A percentile compares a stretch with the other conserved stretches of the same genome.
Conservation (phyloP, 2,329 filamentous ascomycete species). For the Trichoderma atrobrunneum region DNA sequence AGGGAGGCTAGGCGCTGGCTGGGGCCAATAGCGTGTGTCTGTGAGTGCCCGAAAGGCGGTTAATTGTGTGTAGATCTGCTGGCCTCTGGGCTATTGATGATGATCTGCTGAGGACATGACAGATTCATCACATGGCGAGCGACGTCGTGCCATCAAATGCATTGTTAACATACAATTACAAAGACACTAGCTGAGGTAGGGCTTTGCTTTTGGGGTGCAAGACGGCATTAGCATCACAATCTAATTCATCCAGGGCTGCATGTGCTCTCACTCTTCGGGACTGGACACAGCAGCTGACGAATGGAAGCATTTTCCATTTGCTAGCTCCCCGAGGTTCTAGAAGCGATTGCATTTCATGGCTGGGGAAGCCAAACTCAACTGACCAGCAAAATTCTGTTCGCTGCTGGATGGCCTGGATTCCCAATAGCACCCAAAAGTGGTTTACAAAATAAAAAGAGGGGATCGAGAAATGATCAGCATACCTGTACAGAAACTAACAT, state of each 20-base stretch:
- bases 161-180: neutral
- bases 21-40: constrained; percentile 1
- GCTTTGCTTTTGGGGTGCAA: neutral
- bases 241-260: neutral
- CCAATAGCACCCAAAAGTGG: neutral
- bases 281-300: constrained; percentile 5
- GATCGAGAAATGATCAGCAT: no score
- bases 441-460: neutral
- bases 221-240: neutral
- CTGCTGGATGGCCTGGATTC: neutral
- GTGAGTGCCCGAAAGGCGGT: neutral
- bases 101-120: constrained; percentile 4
- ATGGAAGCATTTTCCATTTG: neutral
- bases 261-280: neutral
- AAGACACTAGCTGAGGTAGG: neutral
- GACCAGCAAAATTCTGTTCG: neutral
- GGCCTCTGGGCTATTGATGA: neutral
- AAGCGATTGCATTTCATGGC: neutral
- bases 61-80: neutral
- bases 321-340: neutral
- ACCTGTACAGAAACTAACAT: neutral
- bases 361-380: neutral
- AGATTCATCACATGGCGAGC: constrained; percentile 2
- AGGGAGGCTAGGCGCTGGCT: constrained; percentile 8
- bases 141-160: neutral